Conservation (phyloP, 1,284 basidiomycete species). For the Apiotrichum montevideense region DNA sequence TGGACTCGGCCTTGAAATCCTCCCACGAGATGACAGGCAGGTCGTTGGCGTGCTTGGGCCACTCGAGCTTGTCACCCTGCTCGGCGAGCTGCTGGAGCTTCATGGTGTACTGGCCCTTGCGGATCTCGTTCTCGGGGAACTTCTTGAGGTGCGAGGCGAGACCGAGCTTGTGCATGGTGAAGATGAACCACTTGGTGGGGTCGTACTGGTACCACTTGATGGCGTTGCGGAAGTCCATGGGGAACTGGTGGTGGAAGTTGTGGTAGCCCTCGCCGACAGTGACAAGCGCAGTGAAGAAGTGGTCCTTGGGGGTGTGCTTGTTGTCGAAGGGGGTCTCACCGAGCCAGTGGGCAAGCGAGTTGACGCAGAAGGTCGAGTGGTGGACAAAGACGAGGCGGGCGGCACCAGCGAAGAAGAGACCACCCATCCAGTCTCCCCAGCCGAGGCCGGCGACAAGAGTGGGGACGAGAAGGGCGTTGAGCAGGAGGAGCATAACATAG, state of each 20-base stretch:
- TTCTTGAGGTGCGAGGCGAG: constrained; percentile 80
- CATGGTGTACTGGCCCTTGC: constrained; percentile 89
- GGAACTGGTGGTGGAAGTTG: constrained; percentile 92
- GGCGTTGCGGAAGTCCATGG: constrained; percentile 89
- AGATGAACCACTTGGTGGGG: constrained; percentile 81
- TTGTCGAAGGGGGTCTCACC: constrained; percentile 88
- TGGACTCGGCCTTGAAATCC: constrained; percentile 63
- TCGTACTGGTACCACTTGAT: constrained; percentile 86
- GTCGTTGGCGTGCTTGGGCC: constrained; percentile 61
- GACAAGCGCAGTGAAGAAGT: constrained; percentile 75
- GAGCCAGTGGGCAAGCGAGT: constrained; percentile 90
- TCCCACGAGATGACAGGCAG: constrained; percentile 81
- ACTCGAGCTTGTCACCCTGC: constrained; percentile 63
- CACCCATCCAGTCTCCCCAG: constrained; percentile 80
- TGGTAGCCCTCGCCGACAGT: constrained; percentile 93
- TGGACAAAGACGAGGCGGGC: constrained; percentile 78
- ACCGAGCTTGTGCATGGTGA: constrained; percentile 58
- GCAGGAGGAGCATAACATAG: constrained; percentile 65
- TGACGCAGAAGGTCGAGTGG: constrained; percentile 92
- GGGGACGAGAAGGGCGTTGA: constrained; percentile 69
- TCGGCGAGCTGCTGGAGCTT: constrained; percentile 73
- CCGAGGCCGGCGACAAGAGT: constrained; percentile 67
- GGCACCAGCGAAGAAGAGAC: constrained; percentile 79
- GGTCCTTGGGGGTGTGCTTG: constrained; percentile 87
- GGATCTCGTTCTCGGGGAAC: constrained; percentile 90